Evolutionary conservation across 352 stramenopile genomes (phyloP).

Genomic region (Globisporangium cystogenes): DNA sequence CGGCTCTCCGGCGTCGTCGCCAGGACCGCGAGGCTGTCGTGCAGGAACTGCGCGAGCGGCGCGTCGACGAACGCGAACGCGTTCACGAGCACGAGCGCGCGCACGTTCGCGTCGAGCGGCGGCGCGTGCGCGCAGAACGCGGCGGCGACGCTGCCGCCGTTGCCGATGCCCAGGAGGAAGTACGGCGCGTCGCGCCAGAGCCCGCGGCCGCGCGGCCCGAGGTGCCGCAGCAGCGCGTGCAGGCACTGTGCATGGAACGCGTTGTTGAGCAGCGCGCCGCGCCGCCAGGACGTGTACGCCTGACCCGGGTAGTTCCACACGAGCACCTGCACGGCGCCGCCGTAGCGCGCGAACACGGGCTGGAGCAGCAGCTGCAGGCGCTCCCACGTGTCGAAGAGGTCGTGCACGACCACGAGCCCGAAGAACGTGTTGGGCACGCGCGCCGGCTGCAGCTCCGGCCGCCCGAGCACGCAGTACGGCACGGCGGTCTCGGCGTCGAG

Average conservation of each 20-base stretch:
- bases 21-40: constrained; percentile 95
- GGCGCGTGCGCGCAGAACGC: constrained; percentile 63
- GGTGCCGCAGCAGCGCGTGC: constrained; percentile 71
- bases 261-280: constrained; percentile 90
- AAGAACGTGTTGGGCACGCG: constrained; percentile 68
- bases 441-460: constrained; percentile 11
- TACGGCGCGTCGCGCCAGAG: constrained; percentile 83
- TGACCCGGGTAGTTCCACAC: constrained; percentile 97
- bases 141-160: constrained; percentile 87
- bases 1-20: constrained; percentile 83
- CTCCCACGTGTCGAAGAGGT: constrained; percentile 95
- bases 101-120: constrained; percentile 47
- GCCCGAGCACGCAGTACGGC: constrained; percentile 88
- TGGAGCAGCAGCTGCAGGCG: constrained; percentile 92
- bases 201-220: constrained; percentile 11
- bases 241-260: constrained; percentile 87
- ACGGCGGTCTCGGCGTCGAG: constrained; percentile 92
- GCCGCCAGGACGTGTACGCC: constrained; percentile 91
- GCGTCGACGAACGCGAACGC: constrained; percentile 87
- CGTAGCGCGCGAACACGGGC: constrained; percentile 85
- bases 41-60: constrained; percentile 89
- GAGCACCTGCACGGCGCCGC: constrained; percentile 80
- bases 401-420: constrained; percentile 94
- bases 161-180: constrained; percentile 91
- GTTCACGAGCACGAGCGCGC: constrained; percentile 88